Base-by-base conservation (phyloP, 345 rosid species). In the Dipteronia sinensis region DNA sequence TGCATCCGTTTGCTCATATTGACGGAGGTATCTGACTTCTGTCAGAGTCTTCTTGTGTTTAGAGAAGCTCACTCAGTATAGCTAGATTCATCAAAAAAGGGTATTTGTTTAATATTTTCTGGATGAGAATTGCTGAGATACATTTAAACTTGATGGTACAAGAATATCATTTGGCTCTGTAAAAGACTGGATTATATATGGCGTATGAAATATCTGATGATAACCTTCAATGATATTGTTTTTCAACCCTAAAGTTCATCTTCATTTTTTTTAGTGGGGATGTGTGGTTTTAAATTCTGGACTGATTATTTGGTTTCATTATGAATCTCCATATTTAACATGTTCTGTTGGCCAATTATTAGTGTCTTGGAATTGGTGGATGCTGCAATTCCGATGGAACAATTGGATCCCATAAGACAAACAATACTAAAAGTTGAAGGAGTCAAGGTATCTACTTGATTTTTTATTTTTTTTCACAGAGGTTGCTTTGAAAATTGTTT, bases 281-380 rank as follows among this genome's bases (percentile, higher is more conserved):
- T 23, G 12, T 49, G 1, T 76, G 42, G 20, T 46, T 70, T 70
- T 25, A 66, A 51, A 20, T 27, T 10, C 59, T 78, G 67, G 67
- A 68, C 16, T 59, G 15, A 2, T 12, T 6, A 38, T 53, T n/a
- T 66, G 22, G 15, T 58, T 67, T 38, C 0, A 4, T 46, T 8
- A 7, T 31, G 69, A 31, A 59, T 78, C 58, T 74, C 38, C 78
- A 38, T 69, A 69, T 56, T 77, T 77, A 79, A 85, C 74, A 56
- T 76, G 42, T 61, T 83, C 67, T 13, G 80, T 71, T 72, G 74
- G 27, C 44, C 75, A 77, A 76, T 79, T 56, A 67, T 81, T 53
- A 95, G 98, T 82, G 83, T 95, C 69, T 75, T 95, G 91, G 99
- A 95, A 84, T 85, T 95, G 85, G 99, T 92, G 80, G 99, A 93